Evolutionary conservation across 768 basidiomycete species (phyloP).

Genomic region (Russula griseocarnosa): DNA sequence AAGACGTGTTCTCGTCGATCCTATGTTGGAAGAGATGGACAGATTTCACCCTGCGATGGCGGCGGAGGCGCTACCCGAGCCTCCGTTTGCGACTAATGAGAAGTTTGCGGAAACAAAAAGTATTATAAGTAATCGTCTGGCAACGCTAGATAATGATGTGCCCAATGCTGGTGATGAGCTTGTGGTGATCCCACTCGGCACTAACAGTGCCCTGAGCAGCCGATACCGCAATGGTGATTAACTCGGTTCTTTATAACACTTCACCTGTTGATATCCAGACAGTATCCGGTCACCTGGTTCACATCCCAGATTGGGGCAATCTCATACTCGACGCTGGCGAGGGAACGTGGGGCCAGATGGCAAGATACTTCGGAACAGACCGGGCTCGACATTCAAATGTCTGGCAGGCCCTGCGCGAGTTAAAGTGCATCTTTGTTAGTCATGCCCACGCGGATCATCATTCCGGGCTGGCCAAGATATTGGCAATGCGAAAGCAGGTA

Average conservation of each 20-base stretch:
- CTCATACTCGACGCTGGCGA: slow-evolving; percentile 89
- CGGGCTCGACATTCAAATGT: slow-evolving; percentile 38
- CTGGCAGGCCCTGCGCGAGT: slow-evolving; percentile 58
- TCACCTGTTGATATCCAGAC: neutral
- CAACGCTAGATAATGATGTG: slow-evolving; percentile 3
- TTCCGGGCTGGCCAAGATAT: slow-evolving; percentile 69
- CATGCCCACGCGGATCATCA: slow-evolving; percentile 95
- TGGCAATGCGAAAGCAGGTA: slow-evolving; percentile 68
- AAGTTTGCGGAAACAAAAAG: slow-evolving; percentile 42
- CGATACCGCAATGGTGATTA: slow-evolving; percentile 81
- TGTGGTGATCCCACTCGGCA: slow-evolving; percentile 73
- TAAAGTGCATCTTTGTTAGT: slow-evolving; percentile 80
- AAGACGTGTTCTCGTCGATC: slow-evolving; percentile 38
- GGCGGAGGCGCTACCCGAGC: slow-evolving; percentile 1
- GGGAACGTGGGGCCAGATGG: slow-evolving; percentile 88
- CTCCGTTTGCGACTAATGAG: slow-evolving; percentile 38
- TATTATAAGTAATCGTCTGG: slow-evolving; percentile 31
- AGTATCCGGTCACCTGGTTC: slow-evolving; percentile 76
- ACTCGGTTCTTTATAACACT: neutral
- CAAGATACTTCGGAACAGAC: slow-evolving; percentile 65
- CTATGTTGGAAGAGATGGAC: slow-evolving; percentile 25
- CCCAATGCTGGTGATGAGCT: slow-evolving; percentile 55
- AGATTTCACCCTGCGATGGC: slow-evolving; percentile 26
- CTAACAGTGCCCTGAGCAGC: slow-evolving; percentile 80
- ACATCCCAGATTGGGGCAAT: slow-evolving; percentile 66